These are phyloP conservation scores for Pueraria montana DNA, from an alignment of 306 rosid species.

Conservation along the genomic window DNA sequence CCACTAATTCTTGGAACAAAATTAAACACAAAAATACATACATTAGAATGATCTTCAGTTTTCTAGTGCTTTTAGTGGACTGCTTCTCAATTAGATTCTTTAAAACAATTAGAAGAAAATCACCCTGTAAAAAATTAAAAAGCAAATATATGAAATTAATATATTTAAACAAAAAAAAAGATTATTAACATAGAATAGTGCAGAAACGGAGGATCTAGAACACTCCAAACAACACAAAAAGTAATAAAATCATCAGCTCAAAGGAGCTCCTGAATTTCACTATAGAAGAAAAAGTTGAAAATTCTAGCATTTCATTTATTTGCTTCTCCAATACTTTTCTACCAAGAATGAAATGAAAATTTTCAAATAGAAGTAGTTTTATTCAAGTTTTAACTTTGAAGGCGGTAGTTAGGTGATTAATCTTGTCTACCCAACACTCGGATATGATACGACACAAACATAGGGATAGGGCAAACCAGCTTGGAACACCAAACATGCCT, in stretches of 20 bases:
- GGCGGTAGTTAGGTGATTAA: background rate
- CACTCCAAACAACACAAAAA: background rate
- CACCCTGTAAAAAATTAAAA: slow-evolving; percentile 68
- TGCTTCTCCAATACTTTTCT: background rate
- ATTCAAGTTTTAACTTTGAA: background rate
- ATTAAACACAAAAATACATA: slow-evolving; percentile 52
- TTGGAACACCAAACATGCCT: background rate
- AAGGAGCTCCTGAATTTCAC: background rate
- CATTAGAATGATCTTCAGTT: slow-evolving; percentile 92
- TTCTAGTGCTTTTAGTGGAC: slow-evolving; percentile 58
- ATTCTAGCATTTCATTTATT: background rate
- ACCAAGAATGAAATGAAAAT: background rate
- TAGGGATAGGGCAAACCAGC: background rate
- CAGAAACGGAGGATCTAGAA: background rate
- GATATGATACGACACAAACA: background rate
- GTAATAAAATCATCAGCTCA: background rate
- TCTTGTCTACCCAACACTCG: background rate
- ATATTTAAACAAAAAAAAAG: background rate
- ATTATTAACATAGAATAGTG: background rate
- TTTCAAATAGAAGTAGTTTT: background rate
- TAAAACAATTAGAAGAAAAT: slow-evolving; percentile 86
- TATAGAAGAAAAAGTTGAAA: background rate
- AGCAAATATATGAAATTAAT: slow-evolving; percentile 9
- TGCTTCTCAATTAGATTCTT: slow-evolving; percentile 86
- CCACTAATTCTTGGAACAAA: slow-evolving; percentile 25